These are phyloP conservation scores for Fusarium penzigii DNA, from an alignment of 2,329 filamentous ascomycete species.

Conservation along the genomic window DNA sequence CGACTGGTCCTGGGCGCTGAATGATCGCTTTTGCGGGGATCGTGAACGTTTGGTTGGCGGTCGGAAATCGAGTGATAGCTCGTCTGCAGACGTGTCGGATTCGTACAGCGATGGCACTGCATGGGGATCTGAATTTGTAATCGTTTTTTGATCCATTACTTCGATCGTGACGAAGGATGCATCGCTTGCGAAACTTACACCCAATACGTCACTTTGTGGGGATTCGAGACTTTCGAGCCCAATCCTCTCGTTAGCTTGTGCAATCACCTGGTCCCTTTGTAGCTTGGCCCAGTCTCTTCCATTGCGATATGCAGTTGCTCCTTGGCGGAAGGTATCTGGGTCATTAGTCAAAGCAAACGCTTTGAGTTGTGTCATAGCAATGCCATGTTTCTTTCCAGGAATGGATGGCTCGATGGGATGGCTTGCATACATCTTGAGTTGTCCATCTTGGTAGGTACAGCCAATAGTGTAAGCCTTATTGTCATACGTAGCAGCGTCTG, in stretches of 20 bases:
- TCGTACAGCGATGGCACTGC: not conserved
- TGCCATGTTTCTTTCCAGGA: conserved; percentile 32
- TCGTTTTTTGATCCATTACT: too few relatives aligned
- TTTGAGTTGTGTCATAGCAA: conserved; percentile 41
- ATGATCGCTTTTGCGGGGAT: not conserved
- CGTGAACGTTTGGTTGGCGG: not conserved
- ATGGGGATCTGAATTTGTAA: too few relatives aligned
- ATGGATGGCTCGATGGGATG: conserved; percentile 33
- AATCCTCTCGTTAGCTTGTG: conserved; percentile 29
- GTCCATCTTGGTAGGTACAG: conserved; percentile 38
- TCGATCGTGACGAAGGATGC: too few relatives aligned
- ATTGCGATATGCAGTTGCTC: conserved; percentile 42
- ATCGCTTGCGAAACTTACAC: too few relatives aligned
- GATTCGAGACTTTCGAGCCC: not conserved
- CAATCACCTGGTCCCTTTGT: conserved; percentile 38
- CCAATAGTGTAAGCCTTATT: conserved; percentile 40
- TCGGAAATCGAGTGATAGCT: not conserved
- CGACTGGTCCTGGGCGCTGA: too few relatives aligned
- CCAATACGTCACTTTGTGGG: not conserved
- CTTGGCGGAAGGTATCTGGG: conserved; percentile 35
- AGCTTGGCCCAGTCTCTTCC: conserved; percentile 39
- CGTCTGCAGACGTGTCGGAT: not conserved
- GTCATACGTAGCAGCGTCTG: conserved; percentile 37
- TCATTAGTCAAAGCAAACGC: conserved; percentile 30
- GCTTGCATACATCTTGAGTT: conserved; percentile 38